These are phyloP conservation scores for Eucalyptus victrix DNA, from an alignment of 345 rosid species.

Conservation along the genomic window DNA sequence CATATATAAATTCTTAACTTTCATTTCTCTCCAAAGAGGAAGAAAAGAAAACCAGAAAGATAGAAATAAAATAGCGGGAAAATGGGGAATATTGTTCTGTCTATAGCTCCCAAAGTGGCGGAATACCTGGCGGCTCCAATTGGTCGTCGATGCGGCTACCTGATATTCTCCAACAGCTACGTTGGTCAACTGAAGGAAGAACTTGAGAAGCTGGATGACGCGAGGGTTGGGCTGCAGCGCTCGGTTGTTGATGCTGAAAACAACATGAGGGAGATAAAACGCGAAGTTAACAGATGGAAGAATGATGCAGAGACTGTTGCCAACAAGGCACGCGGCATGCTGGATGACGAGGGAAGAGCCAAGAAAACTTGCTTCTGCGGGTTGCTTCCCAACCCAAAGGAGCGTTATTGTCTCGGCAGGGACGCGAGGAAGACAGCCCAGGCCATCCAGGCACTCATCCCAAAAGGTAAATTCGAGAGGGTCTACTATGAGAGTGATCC, in stretches of 20 bases:
- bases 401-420: not conserved
- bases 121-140: not conserved
- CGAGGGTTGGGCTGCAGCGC: not conserved
- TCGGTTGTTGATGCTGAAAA: too few relatives aligned
- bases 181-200: not conserved
- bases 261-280: too few relatives aligned
- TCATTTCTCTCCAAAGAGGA: not conserved
- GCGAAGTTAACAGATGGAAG: too few relatives aligned
- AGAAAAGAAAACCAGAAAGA: not conserved
- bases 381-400: not conserved
- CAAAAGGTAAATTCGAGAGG: not conserved
- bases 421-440: not conserved
- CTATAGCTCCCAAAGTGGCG: not conserved
- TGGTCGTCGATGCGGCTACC: not conserved
- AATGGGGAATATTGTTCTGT: not conserved
- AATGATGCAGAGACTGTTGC: not conserved
- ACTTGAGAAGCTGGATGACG: not conserved
- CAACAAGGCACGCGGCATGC: not conserved
- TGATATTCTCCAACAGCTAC: not conserved
- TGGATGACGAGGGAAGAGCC: not conserved
- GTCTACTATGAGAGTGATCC: not conserved
- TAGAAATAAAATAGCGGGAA: not conserved
- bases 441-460: not conserved
- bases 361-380: not conserved
- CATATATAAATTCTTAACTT: not conserved